Evolutionary conservation across 192 early-diverging fungal species (phyloP).

Genomic region (Coemansia biformis): DNA sequence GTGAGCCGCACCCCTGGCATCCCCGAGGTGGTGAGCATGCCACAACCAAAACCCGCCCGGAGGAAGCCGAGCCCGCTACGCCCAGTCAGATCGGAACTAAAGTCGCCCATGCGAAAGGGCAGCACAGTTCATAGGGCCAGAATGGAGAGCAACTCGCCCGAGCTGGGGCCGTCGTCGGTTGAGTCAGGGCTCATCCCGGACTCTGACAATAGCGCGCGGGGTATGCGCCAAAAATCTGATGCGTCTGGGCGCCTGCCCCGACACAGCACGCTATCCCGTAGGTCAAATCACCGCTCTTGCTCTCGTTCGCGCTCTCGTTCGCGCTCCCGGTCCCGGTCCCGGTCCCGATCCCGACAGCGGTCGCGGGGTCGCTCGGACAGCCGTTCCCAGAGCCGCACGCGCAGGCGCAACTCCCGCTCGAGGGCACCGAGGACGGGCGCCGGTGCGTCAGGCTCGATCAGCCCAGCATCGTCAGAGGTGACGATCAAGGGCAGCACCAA

Average conservation of each 20-base stretch:
- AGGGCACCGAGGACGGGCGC: not conserved
- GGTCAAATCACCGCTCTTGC: too few relatives aligned
- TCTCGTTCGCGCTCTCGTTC: too few relatives aligned
- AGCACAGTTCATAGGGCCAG: not conserved
- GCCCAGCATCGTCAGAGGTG: slow-evolving; percentile 1
- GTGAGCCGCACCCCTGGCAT: not conserved
- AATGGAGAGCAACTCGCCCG: not conserved
- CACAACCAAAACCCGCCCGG: not conserved
- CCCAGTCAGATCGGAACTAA: not conserved
- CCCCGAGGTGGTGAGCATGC: not conserved
- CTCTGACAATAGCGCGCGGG: not conserved
- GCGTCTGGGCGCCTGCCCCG: not conserved
- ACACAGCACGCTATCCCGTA: too few relatives aligned
- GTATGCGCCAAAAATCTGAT: not conserved
- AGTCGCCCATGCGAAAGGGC: not conserved
- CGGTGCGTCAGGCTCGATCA: not conserved
- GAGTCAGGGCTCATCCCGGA: not conserved
- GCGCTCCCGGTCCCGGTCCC: not conserved
- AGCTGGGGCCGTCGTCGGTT: not conserved
- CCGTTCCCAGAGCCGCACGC: not conserved
- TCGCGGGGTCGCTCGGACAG: not conserved
- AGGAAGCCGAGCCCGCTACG: too few relatives aligned
- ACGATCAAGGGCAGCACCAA: slow-evolving; percentile 34
- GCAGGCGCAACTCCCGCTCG: too few relatives aligned
- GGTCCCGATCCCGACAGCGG: not conserved